Evolutionary conservation across 2,329 filamentous ascomycete genomes (phyloP).

Genomic region (Juglanconis juglandina): DNA sequence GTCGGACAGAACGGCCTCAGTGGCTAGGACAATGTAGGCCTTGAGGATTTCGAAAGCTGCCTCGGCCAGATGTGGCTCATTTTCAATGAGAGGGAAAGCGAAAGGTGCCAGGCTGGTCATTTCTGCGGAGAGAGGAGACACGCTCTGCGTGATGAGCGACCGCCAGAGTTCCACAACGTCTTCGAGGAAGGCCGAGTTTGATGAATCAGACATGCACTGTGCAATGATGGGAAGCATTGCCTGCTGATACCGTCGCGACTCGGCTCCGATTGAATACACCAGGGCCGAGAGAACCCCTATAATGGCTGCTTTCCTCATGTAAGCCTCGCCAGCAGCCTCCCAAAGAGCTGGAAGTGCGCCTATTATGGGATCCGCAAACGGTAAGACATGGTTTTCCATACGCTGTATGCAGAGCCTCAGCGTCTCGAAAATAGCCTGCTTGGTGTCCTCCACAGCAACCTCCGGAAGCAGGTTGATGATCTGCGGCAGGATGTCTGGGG

Average conservation of each 20-base stretch:
- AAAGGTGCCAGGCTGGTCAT: slow-evolving; percentile 62
- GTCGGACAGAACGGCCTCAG: slow-evolving; percentile 62
- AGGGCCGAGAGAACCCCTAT: slow-evolving; percentile 80
- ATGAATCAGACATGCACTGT: slow-evolving; percentile 14
- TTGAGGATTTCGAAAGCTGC: slow-evolving; percentile 64
- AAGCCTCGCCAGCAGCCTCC: slow-evolving; percentile 74
- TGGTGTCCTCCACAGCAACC: slow-evolving; percentile 80
- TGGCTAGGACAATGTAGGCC: slow-evolving; percentile 67
- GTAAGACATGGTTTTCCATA: slow-evolving; percentile 68
- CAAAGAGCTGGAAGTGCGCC: slow-evolving; percentile 76
- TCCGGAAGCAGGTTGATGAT: slow-evolving; percentile 76
- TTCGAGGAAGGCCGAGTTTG: slow-evolving; percentile 74
- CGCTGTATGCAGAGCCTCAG: slow-evolving; percentile 76
- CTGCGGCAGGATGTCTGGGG: slow-evolving; percentile 66
- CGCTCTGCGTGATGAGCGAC: slow-evolving; percentile 66
- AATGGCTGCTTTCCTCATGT: slow-evolving; percentile 91
- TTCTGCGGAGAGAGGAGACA: slow-evolving; percentile 57
- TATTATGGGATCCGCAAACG: slow-evolving; percentile 77
- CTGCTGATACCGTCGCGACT: slow-evolving; percentile 73
- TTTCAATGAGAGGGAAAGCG: slow-evolving; percentile 63
- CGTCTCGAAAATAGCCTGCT: slow-evolving; percentile 84
- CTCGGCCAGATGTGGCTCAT: slow-evolving; percentile 60
- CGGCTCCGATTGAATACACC: slow-evolving; percentile 77
- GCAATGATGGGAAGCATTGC: slow-evolving; percentile 76
- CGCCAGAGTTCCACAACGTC: slow-evolving; percentile 92